Conservation (phyloP, 257 asterid species). For the Penstemon eatonii region DNA sequence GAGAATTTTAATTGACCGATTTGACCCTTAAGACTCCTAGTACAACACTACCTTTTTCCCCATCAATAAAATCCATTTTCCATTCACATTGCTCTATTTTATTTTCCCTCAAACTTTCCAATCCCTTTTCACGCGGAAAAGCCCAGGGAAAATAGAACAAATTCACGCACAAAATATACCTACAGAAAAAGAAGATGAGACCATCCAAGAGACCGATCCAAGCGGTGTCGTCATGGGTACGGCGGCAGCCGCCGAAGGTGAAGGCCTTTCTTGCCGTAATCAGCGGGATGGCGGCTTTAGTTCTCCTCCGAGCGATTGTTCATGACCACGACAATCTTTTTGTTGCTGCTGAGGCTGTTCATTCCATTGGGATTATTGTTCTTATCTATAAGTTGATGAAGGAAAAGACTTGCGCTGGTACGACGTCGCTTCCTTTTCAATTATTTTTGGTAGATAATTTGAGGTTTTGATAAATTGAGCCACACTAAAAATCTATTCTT, state of each 20-base stretch:
- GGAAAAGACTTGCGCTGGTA: slow-evolving; percentile 97
- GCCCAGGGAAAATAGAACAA: not conserved
- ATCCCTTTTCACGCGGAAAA: not conserved
- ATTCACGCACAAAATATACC: not conserved
- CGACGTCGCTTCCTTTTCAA: not conserved
- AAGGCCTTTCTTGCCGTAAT: slow-evolving; percentile 84
- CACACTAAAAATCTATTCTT: not conserved
- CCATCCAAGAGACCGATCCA: slow-evolving; percentile 83
- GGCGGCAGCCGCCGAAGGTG: slow-evolving; percentile 93
- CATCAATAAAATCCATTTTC: not conserved
- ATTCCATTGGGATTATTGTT: slow-evolving; percentile 77
- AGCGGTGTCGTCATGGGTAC: slow-evolving; percentile 65
- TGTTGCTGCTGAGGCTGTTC: slow-evolving; percentile 94
- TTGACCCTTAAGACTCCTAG: not conserved
- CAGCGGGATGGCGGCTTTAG: slow-evolving; percentile 82
- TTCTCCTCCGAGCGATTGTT: slow-evolving; percentile 81
- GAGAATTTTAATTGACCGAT: too few species aligned
- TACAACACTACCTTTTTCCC: not conserved
- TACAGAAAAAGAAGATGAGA: slow-evolving; percentile 40
- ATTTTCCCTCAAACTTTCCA: not conserved
- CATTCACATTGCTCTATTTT: not conserved
- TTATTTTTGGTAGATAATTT: not conserved
- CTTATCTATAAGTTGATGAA: slow-evolving; percentile 86
- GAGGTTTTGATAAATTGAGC: slow-evolving; percentile 21
- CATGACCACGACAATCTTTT: slow-evolving; percentile 95